Evolutionary conservation across 1,139 yeast species (phyloP).

Genomic region (Scheffersomyces lignicola): DNA sequence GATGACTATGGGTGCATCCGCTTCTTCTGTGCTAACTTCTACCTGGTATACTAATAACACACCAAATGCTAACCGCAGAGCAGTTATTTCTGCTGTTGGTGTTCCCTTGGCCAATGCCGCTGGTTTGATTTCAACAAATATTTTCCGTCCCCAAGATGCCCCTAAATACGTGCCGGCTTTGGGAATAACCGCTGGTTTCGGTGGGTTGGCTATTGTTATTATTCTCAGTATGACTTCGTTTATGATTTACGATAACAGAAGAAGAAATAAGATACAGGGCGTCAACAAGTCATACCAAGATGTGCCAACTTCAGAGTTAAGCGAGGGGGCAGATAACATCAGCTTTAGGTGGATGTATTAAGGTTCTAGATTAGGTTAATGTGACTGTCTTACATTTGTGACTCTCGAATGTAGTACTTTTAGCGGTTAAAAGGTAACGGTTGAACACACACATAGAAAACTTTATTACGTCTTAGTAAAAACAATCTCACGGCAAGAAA

Average conservation of each 20-base stretch:
- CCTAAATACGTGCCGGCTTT: slow-evolving; percentile 31
- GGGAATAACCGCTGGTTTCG: slow-evolving; percentile 36
- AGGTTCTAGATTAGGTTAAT: slow-evolving; percentile 1
- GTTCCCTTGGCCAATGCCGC: slow-evolving; percentile 36
- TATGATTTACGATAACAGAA: slow-evolving; percentile 41
- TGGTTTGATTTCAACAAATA: slow-evolving; percentile 31
- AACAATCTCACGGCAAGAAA: no score
- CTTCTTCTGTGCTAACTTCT: slow-evolving; percentile 43
- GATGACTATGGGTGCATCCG: slow-evolving; percentile 33
- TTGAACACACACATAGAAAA: no score
- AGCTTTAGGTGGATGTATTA: slow-evolving; percentile 50
- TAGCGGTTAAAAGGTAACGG: no score
- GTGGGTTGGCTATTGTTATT: slow-evolving; percentile 29
- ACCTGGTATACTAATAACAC: slow-evolving; percentile 55
- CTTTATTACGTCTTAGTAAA: no score
- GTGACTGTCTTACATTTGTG: no score
- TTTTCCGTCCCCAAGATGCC: slow-evolving; percentile 28
- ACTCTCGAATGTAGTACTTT: no score
- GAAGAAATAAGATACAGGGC: slow-evolving; percentile 42
- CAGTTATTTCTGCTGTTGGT: slow-evolving; percentile 29
- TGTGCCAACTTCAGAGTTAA: slow-evolving; percentile 43
- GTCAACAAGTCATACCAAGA: slow-evolving; percentile 40
- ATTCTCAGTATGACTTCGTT: slow-evolving; percentile 21
- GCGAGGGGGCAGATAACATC: slow-evolving; percentile 48
- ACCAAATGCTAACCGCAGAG: slow-evolving; percentile 40